A percentile compares a stretch with the other conserved stretches of the same genome.
These are phyloP conservation scores for Nepenthes mirabilis DNA, from an alignment of 148 eudicot species.

Conservation along the genomic window DNA sequence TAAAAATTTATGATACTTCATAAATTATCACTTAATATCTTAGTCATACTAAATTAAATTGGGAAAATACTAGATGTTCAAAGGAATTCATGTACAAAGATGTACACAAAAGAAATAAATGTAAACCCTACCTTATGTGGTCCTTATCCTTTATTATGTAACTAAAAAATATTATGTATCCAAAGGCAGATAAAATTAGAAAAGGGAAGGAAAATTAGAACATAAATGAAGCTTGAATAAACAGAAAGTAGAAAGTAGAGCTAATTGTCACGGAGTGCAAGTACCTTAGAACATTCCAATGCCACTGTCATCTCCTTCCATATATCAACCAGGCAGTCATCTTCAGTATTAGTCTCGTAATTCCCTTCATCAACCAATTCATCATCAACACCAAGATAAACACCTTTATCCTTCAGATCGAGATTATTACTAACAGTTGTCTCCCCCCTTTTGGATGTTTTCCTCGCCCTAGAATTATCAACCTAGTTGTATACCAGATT, in stretches of 20 bases:
- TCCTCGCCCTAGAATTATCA: constrained; percentile 11
- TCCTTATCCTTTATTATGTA: no score
- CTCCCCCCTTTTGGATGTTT: constrained; percentile 13
- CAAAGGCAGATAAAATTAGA: no score
- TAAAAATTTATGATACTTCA: no score
- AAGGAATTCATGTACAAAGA: no score
- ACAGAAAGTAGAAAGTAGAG: neutral
- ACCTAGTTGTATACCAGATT: constrained; percentile 13
- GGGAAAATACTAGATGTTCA: no score
- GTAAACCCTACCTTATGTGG: no score
- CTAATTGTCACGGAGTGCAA: neutral
- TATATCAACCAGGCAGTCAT: constrained; percentile 55
- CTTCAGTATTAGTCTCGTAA: constrained; percentile 17
- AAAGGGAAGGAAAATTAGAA: no score
- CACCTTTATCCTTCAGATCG: constrained; percentile 37
- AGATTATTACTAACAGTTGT: constrained; percentile 8
- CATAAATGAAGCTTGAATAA: neutral
- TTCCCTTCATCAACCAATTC: constrained; percentile 24
- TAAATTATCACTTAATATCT: no score
- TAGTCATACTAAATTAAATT: no score
- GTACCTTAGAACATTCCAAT: constrained; percentile 72
- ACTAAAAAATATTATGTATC: no score
- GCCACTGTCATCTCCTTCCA: constrained; percentile 87
- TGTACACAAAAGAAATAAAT: neutral
- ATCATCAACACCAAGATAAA: constrained; percentile 52